Percentiles rank a stretch among this genome's conserved stretches.
Conservation (phyloP, 2,329 filamentous ascomycete species). For the Sporothrix luriei region DNA sequence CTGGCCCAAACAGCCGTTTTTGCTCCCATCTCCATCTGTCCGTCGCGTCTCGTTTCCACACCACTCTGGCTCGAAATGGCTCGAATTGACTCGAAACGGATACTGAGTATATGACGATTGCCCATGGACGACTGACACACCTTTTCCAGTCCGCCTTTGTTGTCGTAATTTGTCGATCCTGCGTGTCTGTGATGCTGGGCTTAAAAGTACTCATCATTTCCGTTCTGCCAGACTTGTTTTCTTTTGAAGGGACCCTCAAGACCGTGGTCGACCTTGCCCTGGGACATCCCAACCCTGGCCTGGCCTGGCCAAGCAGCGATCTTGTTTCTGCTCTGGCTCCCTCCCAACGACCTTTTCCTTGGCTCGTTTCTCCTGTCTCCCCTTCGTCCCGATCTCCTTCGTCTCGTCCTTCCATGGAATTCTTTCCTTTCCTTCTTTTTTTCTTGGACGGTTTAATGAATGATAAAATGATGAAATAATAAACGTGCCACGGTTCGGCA, state of each 20-base stretch:
- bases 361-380: not conserved
- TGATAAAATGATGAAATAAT: not conserved
- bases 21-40: not conserved
- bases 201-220: conserved; percentile 17
- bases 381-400: not conserved
- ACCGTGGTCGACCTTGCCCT: not conserved
- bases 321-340: not conserved
- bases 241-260: not conserved
- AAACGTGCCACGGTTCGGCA: conserved; percentile 11
- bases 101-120: not conserved
- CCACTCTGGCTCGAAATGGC: not conserved
- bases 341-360: not conserved
- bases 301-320: not conserved
- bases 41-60: not conserved
- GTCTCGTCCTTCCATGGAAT: not conserved
- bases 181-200: not conserved
- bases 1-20: not conserved
- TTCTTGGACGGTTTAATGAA: not conserved
- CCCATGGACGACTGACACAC: not conserved
- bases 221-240: conserved; percentile 1
- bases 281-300: not conserved
- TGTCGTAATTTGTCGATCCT: too few species aligned
- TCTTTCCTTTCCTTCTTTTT: not conserved
- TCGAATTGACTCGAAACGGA: too few species aligned
- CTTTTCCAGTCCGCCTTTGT: not conserved